Conservation (phyloP, 129 eudicot genomes). For the Helichrysum umbraculigerum region DNA sequence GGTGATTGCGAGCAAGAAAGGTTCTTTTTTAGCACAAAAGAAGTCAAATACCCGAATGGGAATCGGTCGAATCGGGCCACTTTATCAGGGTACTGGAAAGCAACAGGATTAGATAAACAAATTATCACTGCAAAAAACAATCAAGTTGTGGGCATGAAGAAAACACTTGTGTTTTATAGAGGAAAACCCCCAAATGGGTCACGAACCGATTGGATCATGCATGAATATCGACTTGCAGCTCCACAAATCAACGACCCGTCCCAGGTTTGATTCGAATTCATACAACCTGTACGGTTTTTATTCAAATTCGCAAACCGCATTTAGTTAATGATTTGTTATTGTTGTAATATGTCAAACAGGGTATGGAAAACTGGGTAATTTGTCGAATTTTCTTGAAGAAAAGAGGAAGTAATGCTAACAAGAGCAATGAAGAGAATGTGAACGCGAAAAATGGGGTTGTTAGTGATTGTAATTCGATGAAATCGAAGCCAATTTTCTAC, state of each 20-base stretch:
- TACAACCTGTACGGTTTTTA: neutral
- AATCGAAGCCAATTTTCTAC: conserved; percentile 48
- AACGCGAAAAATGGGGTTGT: conserved; percentile 2
- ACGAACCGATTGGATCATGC: conserved; percentile 40
- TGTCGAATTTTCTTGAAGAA: conserved; percentile 81
- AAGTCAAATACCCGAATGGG: conserved; percentile 35
- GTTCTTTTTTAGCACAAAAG: conserved; percentile 35
- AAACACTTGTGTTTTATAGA: conserved; percentile 32
- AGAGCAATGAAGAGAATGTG: conserved; percentile 26
- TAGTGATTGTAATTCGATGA: conserved; percentile 6
- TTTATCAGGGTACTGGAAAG: conserved; percentile 30
- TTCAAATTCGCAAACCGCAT: neutral
- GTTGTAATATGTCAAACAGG: neutral
- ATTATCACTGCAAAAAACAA: conserved; percentile 17
- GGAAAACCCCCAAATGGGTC: conserved; percentile 32
- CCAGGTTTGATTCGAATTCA: neutral
- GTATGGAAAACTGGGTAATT: conserved; percentile 76
- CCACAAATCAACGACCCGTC: conserved; percentile 8
- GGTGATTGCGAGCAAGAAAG: conserved; percentile 34
- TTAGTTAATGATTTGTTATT: neutral
- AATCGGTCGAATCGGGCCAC: conserved; percentile 37
- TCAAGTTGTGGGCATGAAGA: conserved; percentile 36
- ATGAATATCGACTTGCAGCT: conserved; percentile 33
- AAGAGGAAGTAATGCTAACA: conserved; percentile 40
- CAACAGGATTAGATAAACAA: conserved; percentile 24